Evolutionary conservation across 306 rosid genomes (phyloP), one percentile per base, ranked within the genome.

Genomic region (Medicago arabica): DNA sequence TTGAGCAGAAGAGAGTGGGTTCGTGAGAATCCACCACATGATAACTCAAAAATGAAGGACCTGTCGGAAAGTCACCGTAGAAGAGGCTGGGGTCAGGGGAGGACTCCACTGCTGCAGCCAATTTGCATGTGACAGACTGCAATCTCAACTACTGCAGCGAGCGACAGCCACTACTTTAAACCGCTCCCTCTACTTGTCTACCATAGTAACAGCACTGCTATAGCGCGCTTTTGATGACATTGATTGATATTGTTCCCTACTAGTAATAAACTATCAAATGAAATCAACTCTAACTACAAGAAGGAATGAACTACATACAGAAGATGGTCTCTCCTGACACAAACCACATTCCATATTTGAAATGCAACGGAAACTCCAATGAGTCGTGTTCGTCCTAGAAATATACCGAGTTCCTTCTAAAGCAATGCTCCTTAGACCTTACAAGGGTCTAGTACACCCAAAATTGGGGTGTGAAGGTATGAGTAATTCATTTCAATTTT

Each of bases 391-490:
- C 4, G 15, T 44, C 49, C 49, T 44, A 44, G 6, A 44, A 44
- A 44, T 44, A 44, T 44, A 44, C 13, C 2, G 9, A 41, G 5
- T 44, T 11, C 49, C 49, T 44, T 4, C 14, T 44, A 44, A 44
- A 44, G 15, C 15, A 44, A 4, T 44, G 13, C 49, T 43, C 71
- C 57, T 44, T 44, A 67, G 39, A 9, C 58, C 72, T 53, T 64
- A 8, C 40, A 54, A 63, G 39, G 63, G 10, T 36, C 21, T 62
- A 74, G 34, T 47, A n/a, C n/a, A 65, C 53, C 8, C 51, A 12
- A 65, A 40, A 40, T 65, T 65, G n/a, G 59, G 36, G 78, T 44
- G 44, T 17, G 23, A 36, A 59, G 34, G 34, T 39, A 41, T 67
- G 54, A 28, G 46, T 5, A 79, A 78, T 51, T 63, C 12, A 64